Percentiles rank a stretch among this genome's conserved stretches.
These are phyloP conservation scores for Mycena galericulata DNA, from an alignment of 768 basidiomycete genomes.

Conservation along the genomic window DNA sequence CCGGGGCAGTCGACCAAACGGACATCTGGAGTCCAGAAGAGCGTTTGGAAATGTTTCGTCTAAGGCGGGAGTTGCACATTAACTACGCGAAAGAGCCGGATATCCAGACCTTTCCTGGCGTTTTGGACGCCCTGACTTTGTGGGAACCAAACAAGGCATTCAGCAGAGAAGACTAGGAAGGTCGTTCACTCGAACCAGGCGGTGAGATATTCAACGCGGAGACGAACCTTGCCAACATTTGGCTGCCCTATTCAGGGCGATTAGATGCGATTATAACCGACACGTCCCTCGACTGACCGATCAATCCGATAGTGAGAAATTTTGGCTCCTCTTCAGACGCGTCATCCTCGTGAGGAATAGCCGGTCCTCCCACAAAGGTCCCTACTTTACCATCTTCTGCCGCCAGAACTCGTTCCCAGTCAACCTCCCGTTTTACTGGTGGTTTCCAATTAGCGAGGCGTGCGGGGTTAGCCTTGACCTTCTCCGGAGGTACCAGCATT, in stretches of 20 bases:
- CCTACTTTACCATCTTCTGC: constrained; percentile 60
- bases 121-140: constrained; percentile 85
- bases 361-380: constrained; percentile 55
- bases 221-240: constrained; percentile 79
- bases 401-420: constrained; percentile 77
- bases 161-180: constrained; percentile 77
- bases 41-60: constrained; percentile 97
- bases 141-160: constrained; percentile 89
- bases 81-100: not conserved
- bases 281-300: constrained; percentile 59
- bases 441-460: constrained; percentile 74
- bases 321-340: constrained; percentile 59
- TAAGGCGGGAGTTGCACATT: constrained; percentile 39
- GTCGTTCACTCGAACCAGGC: not conserved
- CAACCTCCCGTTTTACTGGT: constrained; percentile 69
- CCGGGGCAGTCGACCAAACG: constrained; percentile 97
- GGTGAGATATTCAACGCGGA: not conserved
- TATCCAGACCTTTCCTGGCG: constrained; percentile 80
- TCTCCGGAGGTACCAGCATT: constrained; percentile 75
- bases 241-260: constrained; percentile 76
- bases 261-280: not conserved
- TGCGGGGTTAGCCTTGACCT: constrained; percentile 60
- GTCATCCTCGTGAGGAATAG: constrained; percentile 46
- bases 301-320: constrained; percentile 83
- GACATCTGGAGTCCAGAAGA: constrained; percentile 88